These are phyloP conservation scores for Coprinopsis marcescibilis DNA, from an alignment of 768 basidiomycete species.

Conservation along the genomic window DNA sequence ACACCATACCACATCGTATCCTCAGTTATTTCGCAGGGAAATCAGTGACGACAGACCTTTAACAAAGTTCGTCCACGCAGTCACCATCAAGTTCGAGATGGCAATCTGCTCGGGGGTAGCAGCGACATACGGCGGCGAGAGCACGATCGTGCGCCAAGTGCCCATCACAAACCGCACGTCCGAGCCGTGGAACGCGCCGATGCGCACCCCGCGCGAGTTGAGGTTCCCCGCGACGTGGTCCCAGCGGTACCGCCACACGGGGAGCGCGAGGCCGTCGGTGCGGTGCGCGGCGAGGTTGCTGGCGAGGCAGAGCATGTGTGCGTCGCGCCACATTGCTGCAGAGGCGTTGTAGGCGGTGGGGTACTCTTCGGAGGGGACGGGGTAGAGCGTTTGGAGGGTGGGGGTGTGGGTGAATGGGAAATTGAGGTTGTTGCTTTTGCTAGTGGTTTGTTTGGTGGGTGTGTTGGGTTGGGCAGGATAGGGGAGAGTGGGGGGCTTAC, in stretches of 20 bases:
- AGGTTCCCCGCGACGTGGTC: slow-evolving; percentile 28
- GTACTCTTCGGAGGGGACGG: slow-evolving; percentile 23
- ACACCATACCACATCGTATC: background rate
- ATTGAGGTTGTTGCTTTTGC: slow-evolving; percentile 28
- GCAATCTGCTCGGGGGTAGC: slow-evolving; percentile 24
- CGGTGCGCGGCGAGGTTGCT: slow-evolving; percentile 23
- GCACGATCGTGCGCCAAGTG: slow-evolving; percentile 24
- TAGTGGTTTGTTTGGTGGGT: slow-evolving; percentile 7
- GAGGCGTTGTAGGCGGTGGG: slow-evolving; percentile 28
- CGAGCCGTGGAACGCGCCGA: slow-evolving; percentile 27
- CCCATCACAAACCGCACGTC: slow-evolving; percentile 31
- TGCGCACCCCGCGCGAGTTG: slow-evolving; percentile 25
- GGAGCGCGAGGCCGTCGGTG: slow-evolving; percentile 15
- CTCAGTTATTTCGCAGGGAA: background rate
- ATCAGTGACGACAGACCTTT: slow-evolving; percentile 19
- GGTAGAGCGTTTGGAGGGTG: slow-evolving; percentile 20
- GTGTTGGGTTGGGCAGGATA: background rate
- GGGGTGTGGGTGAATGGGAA: slow-evolving; percentile 24
- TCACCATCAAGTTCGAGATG: slow-evolving; percentile 28
- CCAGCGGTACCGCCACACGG: slow-evolving; percentile 28
- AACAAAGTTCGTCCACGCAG: slow-evolving; percentile 32
- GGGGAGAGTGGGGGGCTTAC: slow-evolving; percentile 9
- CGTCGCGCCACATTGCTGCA: slow-evolving; percentile 29
- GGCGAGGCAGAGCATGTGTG: slow-evolving; percentile 30
- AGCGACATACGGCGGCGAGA: slow-evolving; percentile 24